phyloP scores from a whole-genome alignment of 345 rosid genomes.

The Aquilaria malaccensis region DNA sequence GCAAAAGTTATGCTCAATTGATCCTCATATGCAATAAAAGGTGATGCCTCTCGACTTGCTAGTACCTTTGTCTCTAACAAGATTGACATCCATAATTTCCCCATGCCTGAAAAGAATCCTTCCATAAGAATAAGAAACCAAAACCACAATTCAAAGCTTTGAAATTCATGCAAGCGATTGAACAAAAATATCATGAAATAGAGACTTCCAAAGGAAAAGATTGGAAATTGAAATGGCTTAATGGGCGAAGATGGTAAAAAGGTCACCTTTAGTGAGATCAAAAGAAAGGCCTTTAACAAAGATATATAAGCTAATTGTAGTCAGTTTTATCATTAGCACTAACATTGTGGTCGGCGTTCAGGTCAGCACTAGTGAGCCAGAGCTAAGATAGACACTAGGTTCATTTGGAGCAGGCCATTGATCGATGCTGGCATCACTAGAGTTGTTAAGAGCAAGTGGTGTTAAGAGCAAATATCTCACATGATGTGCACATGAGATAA shows the following conservation, averaged over 20 bases:
- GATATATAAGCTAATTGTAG: slow-evolving; percentile 48
- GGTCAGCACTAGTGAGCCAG: no score
- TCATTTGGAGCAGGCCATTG: no score
- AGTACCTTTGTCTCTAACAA: slow-evolving; percentile 83
- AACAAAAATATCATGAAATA: neutral
- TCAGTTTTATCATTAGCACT: no score
- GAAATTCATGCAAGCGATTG: neutral
- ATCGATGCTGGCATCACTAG: no score
- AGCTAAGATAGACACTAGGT: no score
- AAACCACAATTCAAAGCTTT: neutral
- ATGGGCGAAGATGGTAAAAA: slow-evolving; percentile 92
- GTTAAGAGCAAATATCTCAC: no score
- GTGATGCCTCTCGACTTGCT: slow-evolving; percentile 92
- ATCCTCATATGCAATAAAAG: slow-evolving; percentile 82
- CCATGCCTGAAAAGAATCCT: slow-evolving; percentile 44
- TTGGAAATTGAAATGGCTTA: slow-evolving; percentile 15
- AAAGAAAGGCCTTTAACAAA: slow-evolving; percentile 78
- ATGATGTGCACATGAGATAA: no score
- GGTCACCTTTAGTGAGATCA: slow-evolving; percentile 97
- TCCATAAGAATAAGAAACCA: neutral
- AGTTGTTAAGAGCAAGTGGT: no score
- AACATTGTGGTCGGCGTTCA: no score
- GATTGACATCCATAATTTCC: slow-evolving; percentile 88
- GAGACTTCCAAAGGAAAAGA: neutral
- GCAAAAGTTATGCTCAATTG: slow-evolving; percentile 87